Base-by-base conservation (phyloP, 1,284 basidiomycete genomes). In the Leccinum pachyderme region DNA sequence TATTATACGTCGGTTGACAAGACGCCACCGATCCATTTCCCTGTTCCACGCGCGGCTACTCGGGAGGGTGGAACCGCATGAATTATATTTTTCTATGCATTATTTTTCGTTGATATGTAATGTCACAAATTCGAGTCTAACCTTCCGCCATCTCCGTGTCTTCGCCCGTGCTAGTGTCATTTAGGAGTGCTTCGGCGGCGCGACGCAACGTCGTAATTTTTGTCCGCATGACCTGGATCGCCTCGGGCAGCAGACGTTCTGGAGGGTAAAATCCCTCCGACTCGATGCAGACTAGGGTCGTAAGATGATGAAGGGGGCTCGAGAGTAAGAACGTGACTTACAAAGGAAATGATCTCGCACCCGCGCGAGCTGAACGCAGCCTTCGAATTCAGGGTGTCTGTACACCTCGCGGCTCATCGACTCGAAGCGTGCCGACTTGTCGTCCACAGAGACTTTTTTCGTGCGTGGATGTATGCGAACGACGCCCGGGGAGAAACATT, bases 291-390 rank as follows among this genome's bases (percentile, higher is more conserved):
- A 93, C 94, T 39, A 7, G 18, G 37, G 37, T 22, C 37, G 18
- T 39, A 22, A 39, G 37, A 39, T n/a, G 6, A 13, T 18, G 18
- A 18, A 18, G 18, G 18, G 31, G 31, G 31, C 31, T 32, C 96
- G 62, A 5, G 56, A 53, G 45, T 13, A 5, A 24, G 47, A 9
- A 18, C 51, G 41, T 28, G 15, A 77, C 83, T 59, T 63, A 95
- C 95, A 98, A 57, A 99, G 81, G 72, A 98, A 99, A 75, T 91
- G 91, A 76, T 99, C 95, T 52, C 95, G 78, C 50, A 98, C 86
- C 9, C 97, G 80, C 48, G 87, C 86, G 45, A 99, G 80, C 69
- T 92, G 82, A 13, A 97, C 93, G 56, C 81, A 84, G 49, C 86
- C 93, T 51, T 87, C 82, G 63, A 99, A 98, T 70, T 99, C 95